Evolutionary conservation across 208 protist genomes (phyloP), one percentile per base, ranked within the genome.

Genomic region (Plasmodiophora brassicae): DNA sequence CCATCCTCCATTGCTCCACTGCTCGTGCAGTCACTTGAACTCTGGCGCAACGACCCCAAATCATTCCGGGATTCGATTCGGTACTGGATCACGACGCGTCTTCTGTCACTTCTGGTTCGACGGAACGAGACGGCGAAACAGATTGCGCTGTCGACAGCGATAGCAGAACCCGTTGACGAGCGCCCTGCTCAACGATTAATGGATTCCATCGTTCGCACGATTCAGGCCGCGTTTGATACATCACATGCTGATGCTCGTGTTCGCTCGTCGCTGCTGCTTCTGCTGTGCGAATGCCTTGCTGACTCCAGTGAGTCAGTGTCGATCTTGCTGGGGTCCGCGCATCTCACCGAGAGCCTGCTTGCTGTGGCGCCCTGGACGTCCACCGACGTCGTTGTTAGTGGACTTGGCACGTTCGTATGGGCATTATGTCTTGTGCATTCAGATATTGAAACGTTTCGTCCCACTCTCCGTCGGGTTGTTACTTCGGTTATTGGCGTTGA

Each of bases 191-290:
- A n/a, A 36, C 5, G 65, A 5, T 78, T 78, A 5, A 36, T 78
- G 32, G 65, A 78, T 32, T 44, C 5, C 14, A 38, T 5, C 65
- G n/a, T 78, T 32, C 5, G n/a, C 10, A 32, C 14, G 32, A 78
- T 78, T 32, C 65, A 78, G n/a, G 65, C n/a, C 41, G 65, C 65
- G 41, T 78, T 78, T 78, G 65, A 78, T 78, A 36, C 5, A 5
- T 38, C 5, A 14, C 65, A 78, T 38, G 65, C 65, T 14, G 65
- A 78, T 78, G 5, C 65, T 5, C 65, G 65, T 32, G 65, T 78
- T 5, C 5, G 65, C 20, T 36, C 5, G 32, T 78, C n/a, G 32
- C 41, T 78, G 20, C 5, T 78, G 20, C n/a, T 5, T 5, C 65
- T 78, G 14, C n/a, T 78, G 14, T 78, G 65, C n/a, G 65, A 78